phyloP scores from a whole-genome alignment of 345 rosid species.

The Populus euphratica region DNA sequence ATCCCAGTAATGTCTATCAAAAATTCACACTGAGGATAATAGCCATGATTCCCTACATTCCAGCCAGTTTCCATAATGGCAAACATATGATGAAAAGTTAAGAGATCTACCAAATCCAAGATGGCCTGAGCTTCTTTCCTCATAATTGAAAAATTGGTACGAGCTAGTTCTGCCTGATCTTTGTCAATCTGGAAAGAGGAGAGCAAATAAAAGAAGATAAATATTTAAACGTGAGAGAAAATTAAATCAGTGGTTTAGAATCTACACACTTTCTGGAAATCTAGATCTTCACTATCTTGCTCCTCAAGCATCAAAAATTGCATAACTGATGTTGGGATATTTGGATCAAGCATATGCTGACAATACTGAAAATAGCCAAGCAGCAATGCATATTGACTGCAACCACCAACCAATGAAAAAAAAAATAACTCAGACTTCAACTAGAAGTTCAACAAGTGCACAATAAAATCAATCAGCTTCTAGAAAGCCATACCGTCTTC shows the following conservation, averaged over 20 bases:
- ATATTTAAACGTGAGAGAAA: not conserved
- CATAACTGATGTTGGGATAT: slow-evolving; percentile 73
- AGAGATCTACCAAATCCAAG: slow-evolving; percentile 68
- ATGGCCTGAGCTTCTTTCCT: slow-evolving; percentile 83
- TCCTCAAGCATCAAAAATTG: slow-evolving; percentile 72
- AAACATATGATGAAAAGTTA: not conserved
- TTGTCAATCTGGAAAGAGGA: slow-evolving; percentile 57
- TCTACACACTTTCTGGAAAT: slow-evolving; percentile 61
- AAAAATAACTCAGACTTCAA: slow-evolving; percentile 17
- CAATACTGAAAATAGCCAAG: slow-evolving; percentile 95
- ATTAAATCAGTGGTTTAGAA: slow-evolving; percentile 11
- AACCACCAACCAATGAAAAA: not conserved
- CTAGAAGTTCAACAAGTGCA: slow-evolving; percentile 3
- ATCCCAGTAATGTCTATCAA: not conserved
- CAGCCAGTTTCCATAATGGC: not conserved
- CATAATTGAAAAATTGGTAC: slow-evolving; percentile 69
- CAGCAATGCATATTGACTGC: slow-evolving; percentile 88
- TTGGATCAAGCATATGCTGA: slow-evolving; percentile 79
- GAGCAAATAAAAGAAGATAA: slow-evolving; percentile 4
- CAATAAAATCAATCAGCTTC: slow-evolving; percentile 16
- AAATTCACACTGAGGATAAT: not conserved
- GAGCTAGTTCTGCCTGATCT: slow-evolving; percentile 87
- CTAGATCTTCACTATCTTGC: slow-evolving; percentile 80
- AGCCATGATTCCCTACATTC: not conserved
- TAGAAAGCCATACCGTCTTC: slow-evolving; percentile 69